phyloP scores from a whole-genome alignment of 2,329 filamentous ascomycete species.

The Celoporthe dispersa region DNA sequence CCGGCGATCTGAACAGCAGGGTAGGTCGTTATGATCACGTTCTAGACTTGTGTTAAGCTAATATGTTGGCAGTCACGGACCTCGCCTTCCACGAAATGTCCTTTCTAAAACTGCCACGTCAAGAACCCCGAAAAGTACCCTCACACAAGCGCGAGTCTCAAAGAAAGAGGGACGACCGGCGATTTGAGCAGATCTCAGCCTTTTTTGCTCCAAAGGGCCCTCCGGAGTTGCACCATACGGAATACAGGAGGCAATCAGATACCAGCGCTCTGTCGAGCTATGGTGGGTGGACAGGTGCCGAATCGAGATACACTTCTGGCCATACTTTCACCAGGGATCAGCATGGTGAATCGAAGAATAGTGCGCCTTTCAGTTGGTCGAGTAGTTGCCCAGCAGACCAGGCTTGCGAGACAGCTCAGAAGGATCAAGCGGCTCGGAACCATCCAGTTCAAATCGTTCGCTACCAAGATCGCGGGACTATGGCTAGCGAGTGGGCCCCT shows the following conservation, averaged over 20 bases:
- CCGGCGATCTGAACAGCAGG: constrained; percentile 27
- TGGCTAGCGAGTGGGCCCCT: constrained; percentile 11
- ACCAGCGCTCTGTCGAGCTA: constrained; percentile 14
- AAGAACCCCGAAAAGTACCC: constrained; percentile 28
- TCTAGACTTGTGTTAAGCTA: constrained; percentile 7
- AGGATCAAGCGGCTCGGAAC: background rate
- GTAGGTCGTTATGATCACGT: constrained; percentile 1
- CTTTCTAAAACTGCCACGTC: constrained; percentile 42
- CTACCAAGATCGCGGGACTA: constrained; percentile 32
- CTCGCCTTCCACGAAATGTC: constrained; percentile 57
- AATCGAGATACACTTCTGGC: background rate
- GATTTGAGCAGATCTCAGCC: constrained; percentile 42
- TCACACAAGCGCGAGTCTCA: constrained; percentile 32
- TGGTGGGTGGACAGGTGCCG: background rate
- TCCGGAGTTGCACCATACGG: constrained; percentile 21
- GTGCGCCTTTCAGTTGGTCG: constrained; percentile 32
- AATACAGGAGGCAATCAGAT: constrained; percentile 15
- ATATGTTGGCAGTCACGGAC: constrained; percentile 50
- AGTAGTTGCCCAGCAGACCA: constrained; percentile 19
- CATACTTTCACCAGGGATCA: no score
- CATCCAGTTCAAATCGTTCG: constrained; percentile 28
- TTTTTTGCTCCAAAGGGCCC: constrained; percentile 39
- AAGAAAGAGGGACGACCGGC: constrained; percentile 38
- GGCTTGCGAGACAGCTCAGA: background rate
- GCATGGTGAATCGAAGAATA: background rate